Evolutionary conservation across 768 basidiomycete species (phyloP), one percentile per base, ranked within the genome.

Genomic region (Mycena vulgaris): DNA sequence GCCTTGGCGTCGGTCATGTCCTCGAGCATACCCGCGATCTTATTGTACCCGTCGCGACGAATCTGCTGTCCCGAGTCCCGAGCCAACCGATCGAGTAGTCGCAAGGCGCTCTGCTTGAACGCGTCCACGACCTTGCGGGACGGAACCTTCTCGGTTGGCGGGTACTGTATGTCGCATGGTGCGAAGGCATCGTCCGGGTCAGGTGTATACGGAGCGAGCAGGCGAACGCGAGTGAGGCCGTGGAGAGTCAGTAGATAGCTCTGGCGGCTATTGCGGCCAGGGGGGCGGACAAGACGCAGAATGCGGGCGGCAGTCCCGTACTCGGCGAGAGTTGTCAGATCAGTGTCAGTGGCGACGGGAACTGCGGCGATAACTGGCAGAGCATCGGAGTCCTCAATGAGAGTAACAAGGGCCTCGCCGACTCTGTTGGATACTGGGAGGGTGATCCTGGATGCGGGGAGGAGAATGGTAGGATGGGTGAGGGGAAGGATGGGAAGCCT

Each of bases 241-340:
- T 92, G 92, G 14, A 95, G 84, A 13, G 90, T 90, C 61, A 95
- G 85, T 21, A 92, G 80, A 78, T 92, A 93, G 9, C 90, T 86
- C 68, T 92, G 88, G 58, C 84, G 83, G 14, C 86, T 81, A 57
- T 88, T 86, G 57, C 89, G 85, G 14, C 84, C 76, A 2, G 88
- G 83, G 0, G 94, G 90, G 25, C 89, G 87, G 45, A 91, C 88
- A 56, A 95, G 84, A 14, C 93, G 89, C 8, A 92, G 82, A 47
- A 95, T 87, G 35, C 92, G 89, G 13, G 93, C 92, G 13, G 92
- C 89, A 11, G 90, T 90, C 0, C 91, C 94, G 84, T 88, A 91
- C 47, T 88, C 86, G 37, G 89, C 81, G 13, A 85, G 76, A 17
- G 75, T 66, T n/a, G 78, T 71, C 10, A 74, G 67, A 66, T 23